Evolutionary conservation across 2,329 filamentous ascomycete species (phyloP).

Genomic region (Verticillium dahliae): DNA sequence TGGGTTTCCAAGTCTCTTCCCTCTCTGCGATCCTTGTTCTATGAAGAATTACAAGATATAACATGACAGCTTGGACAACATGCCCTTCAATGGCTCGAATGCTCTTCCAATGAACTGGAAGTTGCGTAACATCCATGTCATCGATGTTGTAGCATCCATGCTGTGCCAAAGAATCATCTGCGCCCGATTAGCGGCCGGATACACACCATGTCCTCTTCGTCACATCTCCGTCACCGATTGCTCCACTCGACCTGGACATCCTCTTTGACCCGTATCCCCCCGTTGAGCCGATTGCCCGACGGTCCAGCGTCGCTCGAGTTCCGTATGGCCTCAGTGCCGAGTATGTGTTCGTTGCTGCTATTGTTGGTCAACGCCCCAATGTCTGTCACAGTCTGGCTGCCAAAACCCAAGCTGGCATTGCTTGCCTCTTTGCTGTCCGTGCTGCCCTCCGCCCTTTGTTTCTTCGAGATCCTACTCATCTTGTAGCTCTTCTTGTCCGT

Average conservation of each 20-base stretch:
- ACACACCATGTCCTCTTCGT: not conserved
- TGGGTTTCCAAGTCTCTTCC: too few species aligned
- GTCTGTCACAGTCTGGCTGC: not conserved
- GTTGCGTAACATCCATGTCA: not conserved
- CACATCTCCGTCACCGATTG: not conserved
- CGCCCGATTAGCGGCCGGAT: not conserved
- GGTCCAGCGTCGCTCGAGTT: not conserved
- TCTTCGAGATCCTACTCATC: not conserved
- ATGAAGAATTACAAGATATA: too few species aligned
- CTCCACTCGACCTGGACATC: not conserved
- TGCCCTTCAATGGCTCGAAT: too few species aligned
- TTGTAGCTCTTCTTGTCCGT: not conserved
- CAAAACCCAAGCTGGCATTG: not conserved
- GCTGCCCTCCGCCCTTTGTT: not conserved
- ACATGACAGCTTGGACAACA: too few species aligned
- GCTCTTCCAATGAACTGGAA: too few species aligned
- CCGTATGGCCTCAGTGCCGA: not conserved
- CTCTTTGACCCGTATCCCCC: not conserved
- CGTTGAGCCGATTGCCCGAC: not conserved
- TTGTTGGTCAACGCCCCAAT: not conserved
- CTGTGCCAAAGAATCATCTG: too few species aligned
- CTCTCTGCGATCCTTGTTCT: too few species aligned
- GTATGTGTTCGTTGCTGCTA: not conserved
- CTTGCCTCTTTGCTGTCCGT: not conserved
- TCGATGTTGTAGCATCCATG: not conserved